Evolutionary conservation across 495 filamentous ascomycete species (phyloP), one percentile per base, ranked within the genome.

Genomic region (Daldinia grandis): DNA sequence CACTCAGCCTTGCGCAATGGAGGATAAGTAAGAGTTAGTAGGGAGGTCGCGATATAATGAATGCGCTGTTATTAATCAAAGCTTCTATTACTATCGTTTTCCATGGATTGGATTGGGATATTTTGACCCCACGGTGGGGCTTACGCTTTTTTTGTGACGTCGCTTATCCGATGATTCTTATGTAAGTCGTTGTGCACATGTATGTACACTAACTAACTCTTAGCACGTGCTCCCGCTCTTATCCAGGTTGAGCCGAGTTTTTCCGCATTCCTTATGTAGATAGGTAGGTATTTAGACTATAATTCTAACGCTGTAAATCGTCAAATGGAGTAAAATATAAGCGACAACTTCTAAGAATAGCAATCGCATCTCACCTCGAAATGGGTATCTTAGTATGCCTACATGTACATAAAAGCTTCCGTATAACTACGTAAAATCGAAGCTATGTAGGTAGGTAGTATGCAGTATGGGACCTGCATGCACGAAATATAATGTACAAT

Each of bases 101-200:
- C 19, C 19, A 9, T 47, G 5, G 19, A 47, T 47, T 47, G 42
- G 42, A 19, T 47, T 53, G 12, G 24, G 49, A 53, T 64, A 72
- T 68, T 71, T 67, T 58, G 50, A 73, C 74, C 76, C 74, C 76
- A 73, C 74, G 59, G 74, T 69, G 76, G 76, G 76, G 74, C 71
- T 53, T 17, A 19, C 15, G 31, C n/a, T 51, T 31, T 31, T 35
- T 57, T 44, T 30, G 60, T 71, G 47, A 59, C 61, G 64, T 67
- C 64, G 64, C 49, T 17, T 51, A 27, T 17, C 30, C n/a, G 12
- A 30, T 53, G 3, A 33, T 33, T 8, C 10, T 37, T 55, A 31
- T 25, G 21, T 17, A 53, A 35, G 42, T 54, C 51, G n/a, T 9
- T 53, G 35, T 15, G 25, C 37, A 66, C 27, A n/a, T 53, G 21